phyloP scores from a whole-genome alignment of 1,284 basidiomycete species.

The Ceratobasidium sp. region DNA sequence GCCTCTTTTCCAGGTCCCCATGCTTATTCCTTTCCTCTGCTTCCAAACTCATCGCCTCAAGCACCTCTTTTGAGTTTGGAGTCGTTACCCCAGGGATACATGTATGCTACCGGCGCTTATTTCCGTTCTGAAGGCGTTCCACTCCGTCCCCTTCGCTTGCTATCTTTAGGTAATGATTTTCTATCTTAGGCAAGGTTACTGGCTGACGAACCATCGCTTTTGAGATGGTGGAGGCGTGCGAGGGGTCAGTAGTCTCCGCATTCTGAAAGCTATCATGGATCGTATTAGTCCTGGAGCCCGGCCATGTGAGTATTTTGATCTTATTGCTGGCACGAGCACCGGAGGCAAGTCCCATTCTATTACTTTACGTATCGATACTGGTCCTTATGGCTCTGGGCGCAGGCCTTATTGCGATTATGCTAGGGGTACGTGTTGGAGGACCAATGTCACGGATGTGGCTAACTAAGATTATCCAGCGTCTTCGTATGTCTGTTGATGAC shows the following conservation, averaged over 20 bases:
- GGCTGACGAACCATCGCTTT: not conserved
- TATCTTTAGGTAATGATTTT: constrained; percentile 15
- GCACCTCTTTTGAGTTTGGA: not conserved
- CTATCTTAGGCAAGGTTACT: too few species aligned
- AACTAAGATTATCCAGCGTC: constrained; percentile 48
- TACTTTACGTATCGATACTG: not conserved
- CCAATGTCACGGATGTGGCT: not conserved
- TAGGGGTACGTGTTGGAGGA: constrained; percentile 51
- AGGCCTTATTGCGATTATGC: constrained; percentile 59
- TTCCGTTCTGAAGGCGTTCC: constrained; percentile 20
- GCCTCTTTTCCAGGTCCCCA: not conserved
- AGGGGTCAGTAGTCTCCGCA: constrained; percentile 41
- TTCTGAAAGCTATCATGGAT: constrained; percentile 46
- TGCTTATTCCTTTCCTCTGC: not conserved
- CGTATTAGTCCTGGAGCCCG: constrained; percentile 29
- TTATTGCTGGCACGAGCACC: constrained; percentile 47
- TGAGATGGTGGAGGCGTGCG: constrained; percentile 48
- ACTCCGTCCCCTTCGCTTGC: constrained; percentile 26
- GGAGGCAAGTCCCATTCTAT: constrained; percentile 37
- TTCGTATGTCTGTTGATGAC: constrained; percentile 57
- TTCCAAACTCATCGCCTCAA: not conserved
- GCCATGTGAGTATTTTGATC: constrained; percentile 47
- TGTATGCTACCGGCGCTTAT: constrained; percentile 5
- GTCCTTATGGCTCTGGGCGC: not conserved
- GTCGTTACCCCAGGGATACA: constrained; percentile 32